These are phyloP conservation scores for Oryza meridionalis DNA, from an alignment of 176 grass and related monocot genomes.

Conservation along the genomic window DNA sequence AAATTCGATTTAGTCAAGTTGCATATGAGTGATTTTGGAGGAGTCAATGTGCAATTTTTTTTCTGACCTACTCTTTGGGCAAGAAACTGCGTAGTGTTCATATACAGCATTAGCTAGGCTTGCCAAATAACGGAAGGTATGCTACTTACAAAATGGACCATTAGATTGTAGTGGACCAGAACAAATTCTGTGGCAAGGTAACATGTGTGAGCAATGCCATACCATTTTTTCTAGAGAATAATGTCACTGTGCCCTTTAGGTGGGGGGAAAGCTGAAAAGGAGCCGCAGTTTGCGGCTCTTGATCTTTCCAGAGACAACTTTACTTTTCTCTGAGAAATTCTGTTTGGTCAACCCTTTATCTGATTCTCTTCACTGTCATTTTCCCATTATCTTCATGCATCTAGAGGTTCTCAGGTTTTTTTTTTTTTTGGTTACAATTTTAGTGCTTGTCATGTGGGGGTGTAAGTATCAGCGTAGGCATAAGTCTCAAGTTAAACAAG, in stretches of 20 bases:
- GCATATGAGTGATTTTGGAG: conserved; percentile 21
- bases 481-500: too few relatives aligned
- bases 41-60: conserved; percentile 7
- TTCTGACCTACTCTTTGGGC: conserved; percentile 20
- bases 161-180: conserved; percentile 25
- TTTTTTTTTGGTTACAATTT: background rate
- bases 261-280: conserved; percentile 30
- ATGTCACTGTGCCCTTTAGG: conserved; percentile 18
- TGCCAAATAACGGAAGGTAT: conserved; percentile 21
- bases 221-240: conserved; percentile 33
- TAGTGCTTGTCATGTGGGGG: background rate
- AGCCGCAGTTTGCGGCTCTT: conserved; percentile 8
- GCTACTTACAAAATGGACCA: conserved; percentile 12
- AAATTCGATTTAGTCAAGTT: conserved; percentile 21
- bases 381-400: conserved; percentile 3
- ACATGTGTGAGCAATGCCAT: conserved; percentile 19
- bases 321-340: conserved; percentile 30
- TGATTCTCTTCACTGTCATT: conserved; percentile 23
- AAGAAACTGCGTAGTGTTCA: background rate
- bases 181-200: conserved; percentile 24
- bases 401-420: conserved; percentile 11
- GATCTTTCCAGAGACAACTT: conserved; percentile 17
- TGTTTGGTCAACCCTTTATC: conserved; percentile 41
- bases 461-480: too few relatives aligned
- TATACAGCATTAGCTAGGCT: background rate